Evolutionary conservation across 805 yeast species (phyloP).

Genomic region (Candida ovalis): DNA sequence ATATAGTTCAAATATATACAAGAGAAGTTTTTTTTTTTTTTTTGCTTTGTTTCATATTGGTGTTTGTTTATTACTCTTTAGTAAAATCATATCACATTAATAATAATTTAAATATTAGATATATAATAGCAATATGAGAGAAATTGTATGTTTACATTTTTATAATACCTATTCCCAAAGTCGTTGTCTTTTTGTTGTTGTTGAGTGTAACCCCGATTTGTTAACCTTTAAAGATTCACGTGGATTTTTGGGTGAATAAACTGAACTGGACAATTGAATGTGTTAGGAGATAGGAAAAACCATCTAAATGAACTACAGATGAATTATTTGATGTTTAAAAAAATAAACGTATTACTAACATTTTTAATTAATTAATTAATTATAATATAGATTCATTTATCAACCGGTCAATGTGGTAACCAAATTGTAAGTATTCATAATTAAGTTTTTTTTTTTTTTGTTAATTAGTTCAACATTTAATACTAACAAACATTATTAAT

Average conservation of each 20-base stretch:
- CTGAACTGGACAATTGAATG: too few species aligned
- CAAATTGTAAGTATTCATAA: slow-evolving; percentile 65
- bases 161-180: not conserved
- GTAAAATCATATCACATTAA: not conserved
- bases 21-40: too few species aligned
- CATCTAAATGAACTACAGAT: too few species aligned
- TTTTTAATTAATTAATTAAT: not conserved
- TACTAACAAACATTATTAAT: slow-evolving; percentile 10
- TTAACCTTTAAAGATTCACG: too few species aligned
- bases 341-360: too few species aligned
- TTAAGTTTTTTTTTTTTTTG: too few species aligned
- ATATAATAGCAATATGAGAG: slow-evolving; percentile 31
- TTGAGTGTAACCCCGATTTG: too few species aligned
- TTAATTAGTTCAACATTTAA: too few species aligned
- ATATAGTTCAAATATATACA: too few species aligned
- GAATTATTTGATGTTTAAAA: too few species aligned
- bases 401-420: slow-evolving; percentile 99
- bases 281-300: too few species aligned
- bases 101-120: not conserved
- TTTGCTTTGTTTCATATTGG: not conserved
- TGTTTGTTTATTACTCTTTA: not conserved
- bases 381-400: slow-evolving; percentile 73
- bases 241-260: too few species aligned
- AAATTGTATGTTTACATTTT: slow-evolving; percentile 25
- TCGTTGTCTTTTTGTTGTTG: not conserved